Percentiles rank a stretch among this genome's conserved stretches.
Evolutionary conservation across 1,284 basidiomycete genomes (phyloP).

Genomic region (Laetiporus sulphureus): DNA sequence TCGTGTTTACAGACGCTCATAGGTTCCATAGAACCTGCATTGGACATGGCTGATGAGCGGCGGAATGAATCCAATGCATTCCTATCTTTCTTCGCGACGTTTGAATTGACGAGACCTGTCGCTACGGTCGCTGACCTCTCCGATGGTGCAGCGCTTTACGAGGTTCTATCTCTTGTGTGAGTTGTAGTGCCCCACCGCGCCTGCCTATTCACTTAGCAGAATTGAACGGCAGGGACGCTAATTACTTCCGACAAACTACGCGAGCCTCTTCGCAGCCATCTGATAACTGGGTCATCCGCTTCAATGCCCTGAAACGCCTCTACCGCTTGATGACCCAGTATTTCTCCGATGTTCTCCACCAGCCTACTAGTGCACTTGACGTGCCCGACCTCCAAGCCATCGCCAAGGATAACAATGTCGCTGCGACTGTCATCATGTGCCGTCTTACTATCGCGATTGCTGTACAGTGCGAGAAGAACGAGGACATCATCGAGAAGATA

Average conservation of each 20-base stretch:
- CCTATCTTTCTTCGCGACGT: constrained; percentile 71
- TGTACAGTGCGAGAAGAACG: constrained; percentile 83
- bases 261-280: constrained; percentile 53
- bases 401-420: constrained; percentile 64
- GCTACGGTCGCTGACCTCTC: constrained; percentile 59
- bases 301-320: constrained; percentile 76
- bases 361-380: constrained; percentile 64
- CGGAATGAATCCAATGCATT: constrained; percentile 70
- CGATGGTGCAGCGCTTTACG: constrained; percentile 68
- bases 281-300: constrained; percentile 89
- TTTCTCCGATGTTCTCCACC: constrained; percentile 73
- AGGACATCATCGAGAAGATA: constrained; percentile 79
- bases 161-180: constrained; percentile 66
- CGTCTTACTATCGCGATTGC: constrained; percentile 88
- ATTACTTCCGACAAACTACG: constrained; percentile 66
- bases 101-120: constrained; percentile 57
- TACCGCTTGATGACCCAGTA: constrained; percentile 87
- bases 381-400: constrained; percentile 79
- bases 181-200: background rate
- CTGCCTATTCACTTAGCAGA: constrained; percentile 2
- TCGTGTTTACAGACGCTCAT: no score
- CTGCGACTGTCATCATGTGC: constrained; percentile 71
- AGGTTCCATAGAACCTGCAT: no score
- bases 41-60: constrained; percentile 33
- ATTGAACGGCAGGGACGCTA: constrained; percentile 51